phyloP scores from a whole-genome alignment of 2,329 filamentous ascomycete genomes.

The Colletotrichum ledebouriae region DNA sequence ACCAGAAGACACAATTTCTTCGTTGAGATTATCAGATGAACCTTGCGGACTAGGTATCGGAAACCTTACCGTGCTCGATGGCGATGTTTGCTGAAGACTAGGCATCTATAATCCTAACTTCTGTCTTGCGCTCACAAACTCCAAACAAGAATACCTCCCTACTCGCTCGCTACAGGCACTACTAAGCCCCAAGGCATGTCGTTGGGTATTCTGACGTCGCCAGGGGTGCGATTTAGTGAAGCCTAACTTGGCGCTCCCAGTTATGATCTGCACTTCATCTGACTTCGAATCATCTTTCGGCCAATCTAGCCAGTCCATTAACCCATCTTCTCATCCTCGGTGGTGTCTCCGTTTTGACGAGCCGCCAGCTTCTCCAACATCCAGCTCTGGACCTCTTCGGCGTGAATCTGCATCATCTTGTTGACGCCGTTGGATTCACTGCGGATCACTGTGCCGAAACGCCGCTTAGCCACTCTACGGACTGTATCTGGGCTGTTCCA shows the following conservation, averaged over 20 bases:
- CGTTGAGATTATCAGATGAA: neutral
- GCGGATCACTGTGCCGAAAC: constrained; percentile 70
- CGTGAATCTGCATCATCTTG: constrained; percentile 70
- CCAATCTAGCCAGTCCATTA: constrained; percentile 5
- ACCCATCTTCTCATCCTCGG: constrained; percentile 61
- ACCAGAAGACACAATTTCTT: too few species aligned
- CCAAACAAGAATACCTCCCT: constrained; percentile 8
- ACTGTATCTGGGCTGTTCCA: constrained; percentile 76
- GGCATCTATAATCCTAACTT: neutral
- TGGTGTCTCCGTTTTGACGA: constrained; percentile 58
- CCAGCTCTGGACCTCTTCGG: constrained; percentile 65
- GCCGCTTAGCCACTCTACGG: constrained; percentile 70
- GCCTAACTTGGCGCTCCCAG: neutral
- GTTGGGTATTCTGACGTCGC: neutral
- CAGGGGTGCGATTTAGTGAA: neutral
- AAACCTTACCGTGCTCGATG: neutral
- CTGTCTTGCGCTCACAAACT: constrained; percentile 22
- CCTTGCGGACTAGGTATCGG: neutral
- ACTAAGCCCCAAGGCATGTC: constrained; percentile 1
- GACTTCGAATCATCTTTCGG: neutral
- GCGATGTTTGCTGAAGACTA: neutral
- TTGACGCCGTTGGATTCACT: constrained; percentile 64
- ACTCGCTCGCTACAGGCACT: neutral
- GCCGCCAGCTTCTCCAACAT: constrained; percentile 58
- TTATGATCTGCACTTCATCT: neutral